Conservation (phyloP, 805 yeast species). For the Kuraishia hungarica region DNA sequence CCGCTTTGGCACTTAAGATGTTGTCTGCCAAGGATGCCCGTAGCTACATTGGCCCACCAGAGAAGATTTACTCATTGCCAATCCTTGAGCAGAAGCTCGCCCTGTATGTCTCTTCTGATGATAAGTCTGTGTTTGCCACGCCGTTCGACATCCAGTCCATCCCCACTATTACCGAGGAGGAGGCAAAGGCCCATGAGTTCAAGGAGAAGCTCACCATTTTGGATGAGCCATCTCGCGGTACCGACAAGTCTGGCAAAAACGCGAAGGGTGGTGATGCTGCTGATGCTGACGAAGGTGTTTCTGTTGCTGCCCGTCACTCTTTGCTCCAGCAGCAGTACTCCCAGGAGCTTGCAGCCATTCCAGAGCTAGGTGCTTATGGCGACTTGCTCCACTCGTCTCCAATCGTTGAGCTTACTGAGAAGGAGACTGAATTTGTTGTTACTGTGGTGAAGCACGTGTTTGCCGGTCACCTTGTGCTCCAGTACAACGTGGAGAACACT, state of each 20-base stretch:
- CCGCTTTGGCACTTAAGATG: slow-evolving; percentile 74
- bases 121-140: slow-evolving; percentile 27
- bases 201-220: slow-evolving; percentile 36
- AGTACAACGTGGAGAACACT: slow-evolving; percentile 81
- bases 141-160: slow-evolving; percentile 69
- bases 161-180: slow-evolving; percentile 60
- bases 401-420: slow-evolving; percentile 68
- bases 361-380: slow-evolving; percentile 72
- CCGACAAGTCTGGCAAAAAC: slow-evolving; percentile 20
- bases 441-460: slow-evolving; percentile 78
- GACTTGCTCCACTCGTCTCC: slow-evolving; percentile 62
- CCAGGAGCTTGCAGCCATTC: slow-evolving; percentile 59
- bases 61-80: slow-evolving; percentile 56
- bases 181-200: slow-evolving; percentile 55
- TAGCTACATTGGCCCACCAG: slow-evolving; percentile 56
- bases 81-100: slow-evolving; percentile 74
- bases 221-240: slow-evolving; percentile 20
- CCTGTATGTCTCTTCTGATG: slow-evolving; percentile 51
- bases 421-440: slow-evolving; percentile 89
- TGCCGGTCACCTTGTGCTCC: slow-evolving; percentile 63
- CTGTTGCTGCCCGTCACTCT: slow-evolving; percentile 19
- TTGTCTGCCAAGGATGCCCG: slow-evolving; percentile 35
- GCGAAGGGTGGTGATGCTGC: slow-evolving; percentile 13
- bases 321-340: slow-evolving; percentile 56
- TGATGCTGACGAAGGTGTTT: slow-evolving; percentile 18